A percentile compares a stretch with the other conserved stretches of the same genome.
Conservation (phyloP, 2,329 filamentous ascomycete genomes). For the Ophiosphaerella narmari region DNA sequence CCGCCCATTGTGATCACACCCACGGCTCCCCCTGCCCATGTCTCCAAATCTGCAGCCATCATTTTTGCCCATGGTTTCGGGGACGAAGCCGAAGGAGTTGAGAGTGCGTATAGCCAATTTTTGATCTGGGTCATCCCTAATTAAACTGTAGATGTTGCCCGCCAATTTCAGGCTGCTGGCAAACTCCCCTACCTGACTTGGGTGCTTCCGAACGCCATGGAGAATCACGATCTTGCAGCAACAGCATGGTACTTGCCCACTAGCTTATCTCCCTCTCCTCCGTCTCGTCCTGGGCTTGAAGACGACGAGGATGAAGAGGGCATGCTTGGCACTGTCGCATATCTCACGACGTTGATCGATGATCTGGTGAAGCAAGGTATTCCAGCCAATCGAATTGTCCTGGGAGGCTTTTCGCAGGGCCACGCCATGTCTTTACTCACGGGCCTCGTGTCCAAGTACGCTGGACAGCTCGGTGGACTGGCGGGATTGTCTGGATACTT, state of each 20-base stretch:
- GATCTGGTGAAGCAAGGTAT: constrained; percentile 48
- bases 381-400: constrained; percentile 49
- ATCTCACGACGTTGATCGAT: constrained; percentile 51
- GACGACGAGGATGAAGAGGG: constrained; percentile 55
- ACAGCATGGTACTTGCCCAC: constrained; percentile 56
- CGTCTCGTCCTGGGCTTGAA: constrained; percentile 49
- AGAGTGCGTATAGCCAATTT: constrained; percentile 38
- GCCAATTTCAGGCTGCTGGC: constrained; percentile 54
- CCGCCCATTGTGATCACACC: constrained; percentile 47
- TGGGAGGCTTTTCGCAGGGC: constrained; percentile 57
- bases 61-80: constrained; percentile 55
- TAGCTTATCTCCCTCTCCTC: constrained; percentile 46
- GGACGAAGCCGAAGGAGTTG: constrained; percentile 52
- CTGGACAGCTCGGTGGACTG: constrained; percentile 49
- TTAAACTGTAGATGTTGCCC: constrained; percentile 46
- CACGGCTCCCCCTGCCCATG: constrained; percentile 37
- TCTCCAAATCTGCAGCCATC: constrained; percentile 49
- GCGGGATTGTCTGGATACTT: constrained; percentile 55
- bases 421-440: constrained; percentile 52
- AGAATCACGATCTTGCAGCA: constrained; percentile 52
- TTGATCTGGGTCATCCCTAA: neutral
- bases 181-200: constrained; percentile 57
- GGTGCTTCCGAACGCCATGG: constrained; percentile 56
- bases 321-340: constrained; percentile 46
- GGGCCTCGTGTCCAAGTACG: constrained; percentile 48